phyloP scores from a whole-genome alignment of 352 stramenopile species.

The Pythium plurisporium region DNA sequence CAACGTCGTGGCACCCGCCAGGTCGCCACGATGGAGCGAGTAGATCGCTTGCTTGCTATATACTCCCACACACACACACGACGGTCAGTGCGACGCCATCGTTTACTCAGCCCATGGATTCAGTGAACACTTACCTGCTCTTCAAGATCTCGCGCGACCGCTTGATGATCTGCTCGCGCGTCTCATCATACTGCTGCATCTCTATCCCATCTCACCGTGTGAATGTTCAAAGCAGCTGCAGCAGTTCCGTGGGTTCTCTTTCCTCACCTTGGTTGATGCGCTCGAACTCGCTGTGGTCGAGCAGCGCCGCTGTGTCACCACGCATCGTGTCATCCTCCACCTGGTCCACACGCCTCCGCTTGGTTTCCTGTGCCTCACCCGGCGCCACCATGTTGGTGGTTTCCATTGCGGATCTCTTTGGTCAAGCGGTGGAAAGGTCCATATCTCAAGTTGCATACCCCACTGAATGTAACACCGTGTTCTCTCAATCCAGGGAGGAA shows the following conservation, averaged over 20 bases:
- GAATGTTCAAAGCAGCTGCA: not conserved
- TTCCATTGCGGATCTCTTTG: not conserved
- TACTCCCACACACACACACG: no score
- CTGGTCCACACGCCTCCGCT: constrained; percentile 10
- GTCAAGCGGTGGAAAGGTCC: not conserved
- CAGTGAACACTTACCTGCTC: constrained; percentile 38
- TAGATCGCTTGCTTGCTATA: constrained; percentile 95
- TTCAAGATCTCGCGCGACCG: constrained; percentile 94
- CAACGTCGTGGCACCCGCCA: constrained; percentile 44
- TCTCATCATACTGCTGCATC: constrained; percentile 91
- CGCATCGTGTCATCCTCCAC: not conserved
- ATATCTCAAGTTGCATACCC: constrained; percentile 8
- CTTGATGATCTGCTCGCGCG: constrained; percentile 94
- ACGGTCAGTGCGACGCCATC: not conserved
- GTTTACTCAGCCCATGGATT: not conserved
- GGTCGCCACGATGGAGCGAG: constrained; percentile 87
- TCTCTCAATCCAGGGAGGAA: not conserved
- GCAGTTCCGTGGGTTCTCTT: not conserved
- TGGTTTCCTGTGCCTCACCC: constrained; percentile 12
- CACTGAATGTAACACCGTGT: not conserved
- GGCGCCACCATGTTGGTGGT: not conserved
- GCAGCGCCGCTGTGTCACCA: constrained; percentile 5
- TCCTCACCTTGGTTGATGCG: constrained; percentile 26
- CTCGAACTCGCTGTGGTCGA: constrained; percentile 26
- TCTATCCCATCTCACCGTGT: constrained; percentile 25